phyloP scores from a whole-genome alignment of 805 yeast species.

The Kuraishia borneana region DNA sequence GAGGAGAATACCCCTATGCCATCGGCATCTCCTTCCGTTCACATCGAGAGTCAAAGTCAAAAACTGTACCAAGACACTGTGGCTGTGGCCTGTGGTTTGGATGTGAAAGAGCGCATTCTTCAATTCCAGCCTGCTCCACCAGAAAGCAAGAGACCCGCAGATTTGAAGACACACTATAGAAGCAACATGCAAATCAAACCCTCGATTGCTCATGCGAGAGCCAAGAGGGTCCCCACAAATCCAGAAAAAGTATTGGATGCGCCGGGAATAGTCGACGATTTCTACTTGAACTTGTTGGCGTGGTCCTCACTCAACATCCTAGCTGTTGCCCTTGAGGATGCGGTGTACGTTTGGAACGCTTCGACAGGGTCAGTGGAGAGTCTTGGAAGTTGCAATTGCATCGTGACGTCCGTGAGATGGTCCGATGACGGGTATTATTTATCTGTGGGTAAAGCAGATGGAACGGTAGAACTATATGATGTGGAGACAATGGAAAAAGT shows the following conservation, averaged over 20 bases:
- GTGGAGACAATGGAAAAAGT: constrained; percentile 63
- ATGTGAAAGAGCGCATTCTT: constrained; percentile 69
- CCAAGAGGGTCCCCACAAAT: constrained; percentile 70
- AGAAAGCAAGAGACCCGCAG: constrained; percentile 23
- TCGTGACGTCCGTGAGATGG: constrained; percentile 75
- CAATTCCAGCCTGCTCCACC: constrained; percentile 88
- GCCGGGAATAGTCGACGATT: constrained; percentile 89
- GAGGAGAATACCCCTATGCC: constrained; percentile 23
- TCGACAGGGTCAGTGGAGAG: constrained; percentile 64
- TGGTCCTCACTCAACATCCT: constrained; percentile 80
- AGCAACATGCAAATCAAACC: constrained; percentile 9
- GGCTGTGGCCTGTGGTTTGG: constrained; percentile 90
- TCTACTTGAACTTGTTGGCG: constrained; percentile 72
- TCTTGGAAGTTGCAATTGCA: constrained; percentile 46
- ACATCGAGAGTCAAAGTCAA: constrained; percentile 41
- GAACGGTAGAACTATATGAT: constrained; percentile 89
- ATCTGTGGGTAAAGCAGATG: constrained; percentile 76
- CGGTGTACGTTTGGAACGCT: constrained; percentile 91
- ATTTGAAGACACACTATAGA: constrained; percentile 15
- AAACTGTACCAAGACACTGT: constrained; percentile 66
- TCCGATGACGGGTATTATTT: constrained; percentile 82
- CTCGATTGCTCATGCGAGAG: constrained; percentile 46
- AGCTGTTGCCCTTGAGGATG: constrained; percentile 79
- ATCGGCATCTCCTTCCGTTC: constrained; percentile 32
- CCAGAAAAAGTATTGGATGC: constrained; percentile 95